Conservation (phyloP, 1,284 basidiomycete species). For the Ustilago tritici region DNA sequence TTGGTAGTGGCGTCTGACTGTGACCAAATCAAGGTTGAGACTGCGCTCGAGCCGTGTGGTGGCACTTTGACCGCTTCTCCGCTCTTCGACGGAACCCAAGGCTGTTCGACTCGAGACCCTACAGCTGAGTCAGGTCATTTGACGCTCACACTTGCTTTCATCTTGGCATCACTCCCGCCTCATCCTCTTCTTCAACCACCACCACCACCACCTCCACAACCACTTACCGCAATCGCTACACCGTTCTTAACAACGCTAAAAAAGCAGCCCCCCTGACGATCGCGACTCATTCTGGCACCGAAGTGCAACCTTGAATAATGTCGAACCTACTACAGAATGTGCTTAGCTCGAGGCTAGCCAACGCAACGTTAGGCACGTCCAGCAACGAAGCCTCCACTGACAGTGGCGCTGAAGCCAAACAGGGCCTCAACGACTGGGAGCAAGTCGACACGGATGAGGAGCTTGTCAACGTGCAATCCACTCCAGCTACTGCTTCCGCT, state of each 20-base stretch:
- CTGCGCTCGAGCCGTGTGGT: neutral
- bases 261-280: neutral
- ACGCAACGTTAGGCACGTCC: conserved; percentile 38
- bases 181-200: neutral
- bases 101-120: conserved; percentile 13
- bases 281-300: neutral
- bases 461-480: conserved; percentile 45
- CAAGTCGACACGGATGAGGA: conserved; percentile 56
- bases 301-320: conserved; percentile 31
- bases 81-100: conserved; percentile 5
- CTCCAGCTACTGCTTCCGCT: conserved; percentile 40
- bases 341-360: conserved; percentile 54
- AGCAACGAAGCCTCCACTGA: conserved; percentile 16
- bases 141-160: neutral
- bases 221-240: neutral
- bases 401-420: conserved; percentile 11
- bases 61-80: conserved; percentile 7
- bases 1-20: conserved; percentile 14
- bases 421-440: conserved; percentile 58
- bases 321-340: conserved; percentile 60
- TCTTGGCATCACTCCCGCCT: neutral
- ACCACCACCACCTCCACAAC: conserved; percentile 2
- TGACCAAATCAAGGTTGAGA: conserved; percentile 5
- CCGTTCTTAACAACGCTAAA: neutral
- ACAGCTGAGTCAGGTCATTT: conserved; percentile 23